These are phyloP conservation scores for Phytophthora rubi DNA, from an alignment of 352 stramenopile species.

Conservation along the genomic window DNA sequence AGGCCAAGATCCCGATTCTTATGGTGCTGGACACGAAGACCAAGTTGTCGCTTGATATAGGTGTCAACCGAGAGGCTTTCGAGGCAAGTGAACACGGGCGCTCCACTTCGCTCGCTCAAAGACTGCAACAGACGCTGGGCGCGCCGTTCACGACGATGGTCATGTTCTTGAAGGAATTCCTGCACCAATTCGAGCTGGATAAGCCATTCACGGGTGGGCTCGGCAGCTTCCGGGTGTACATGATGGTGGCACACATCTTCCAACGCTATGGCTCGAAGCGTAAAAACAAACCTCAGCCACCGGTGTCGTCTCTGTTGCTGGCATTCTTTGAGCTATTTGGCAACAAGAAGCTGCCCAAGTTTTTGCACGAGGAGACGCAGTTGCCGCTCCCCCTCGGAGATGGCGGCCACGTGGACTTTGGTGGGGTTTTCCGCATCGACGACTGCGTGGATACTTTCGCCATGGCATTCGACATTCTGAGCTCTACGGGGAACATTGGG, in stretches of 20 bases:
- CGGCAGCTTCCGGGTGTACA: constrained; percentile 81
- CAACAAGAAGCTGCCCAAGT: constrained; percentile 59
- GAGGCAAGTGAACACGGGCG: constrained; percentile 64
- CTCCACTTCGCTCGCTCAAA: constrained; percentile 63
- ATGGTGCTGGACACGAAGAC: constrained; percentile 65
- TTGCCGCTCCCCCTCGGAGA: constrained; percentile 51
- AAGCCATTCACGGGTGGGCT: constrained; percentile 82
- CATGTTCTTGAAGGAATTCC: constrained; percentile 78
- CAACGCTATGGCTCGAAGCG: constrained; percentile 21
- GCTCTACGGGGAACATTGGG: constrained; percentile 50
- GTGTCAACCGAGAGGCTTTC: constrained; percentile 69
- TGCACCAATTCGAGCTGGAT: constrained; percentile 80
- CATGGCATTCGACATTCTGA: constrained; percentile 69
- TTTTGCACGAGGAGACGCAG: constrained; percentile 57
- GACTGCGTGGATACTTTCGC: constrained; percentile 76
- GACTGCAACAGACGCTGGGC: constrained; percentile 52
- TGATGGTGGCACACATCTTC: constrained; percentile 82
- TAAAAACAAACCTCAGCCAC: constrained; percentile 20
- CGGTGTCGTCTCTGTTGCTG: constrained; percentile 45
- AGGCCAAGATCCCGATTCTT: constrained; percentile 80
- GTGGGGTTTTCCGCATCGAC: constrained; percentile 65
- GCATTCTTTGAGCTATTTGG: constrained; percentile 75
- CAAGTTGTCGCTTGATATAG: constrained; percentile 65
- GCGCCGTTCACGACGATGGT: constrained; percentile 60
- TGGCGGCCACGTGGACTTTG: constrained; percentile 56